These are phyloP conservation scores for Apophysomyces elegans DNA, from an alignment of 371 early-diverging fungal species.

Conservation along the genomic window DNA sequence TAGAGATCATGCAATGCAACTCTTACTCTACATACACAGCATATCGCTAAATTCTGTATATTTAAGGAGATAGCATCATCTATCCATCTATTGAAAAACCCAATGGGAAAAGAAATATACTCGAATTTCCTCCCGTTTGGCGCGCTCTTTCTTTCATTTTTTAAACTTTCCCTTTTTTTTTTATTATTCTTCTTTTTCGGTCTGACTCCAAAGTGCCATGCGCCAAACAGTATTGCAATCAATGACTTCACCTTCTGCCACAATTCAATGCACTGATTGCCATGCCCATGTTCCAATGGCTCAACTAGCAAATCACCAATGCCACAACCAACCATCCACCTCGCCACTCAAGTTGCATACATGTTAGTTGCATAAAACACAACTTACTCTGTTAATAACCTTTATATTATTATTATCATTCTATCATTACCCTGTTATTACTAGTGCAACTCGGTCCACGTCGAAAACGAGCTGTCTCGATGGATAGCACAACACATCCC, in stretches of 20 bases:
- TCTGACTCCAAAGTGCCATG: too few relatives aligned
- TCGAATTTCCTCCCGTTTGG: background rate
- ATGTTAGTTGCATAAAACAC: slow-evolving; percentile 9
- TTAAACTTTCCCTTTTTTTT: background rate
- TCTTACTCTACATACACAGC: too few relatives aligned
- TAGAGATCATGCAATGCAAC: too few relatives aligned
- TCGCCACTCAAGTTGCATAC: slow-evolving; percentile 6
- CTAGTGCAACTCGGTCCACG: slow-evolving; percentile 12
- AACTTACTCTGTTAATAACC: background rate
- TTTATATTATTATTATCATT: too few relatives aligned
- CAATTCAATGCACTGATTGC: slow-evolving; percentile 17
- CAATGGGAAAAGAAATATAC: background rate
- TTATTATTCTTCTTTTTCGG: background rate
- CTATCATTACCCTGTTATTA: background rate
- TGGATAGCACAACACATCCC: slow-evolving; percentile 14
- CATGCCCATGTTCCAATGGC: slow-evolving; percentile 12
- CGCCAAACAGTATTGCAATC: too few relatives aligned
- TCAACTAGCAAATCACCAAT: slow-evolving; percentile 20
- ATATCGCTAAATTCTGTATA: too few relatives aligned
- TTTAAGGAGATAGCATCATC: too few relatives aligned
- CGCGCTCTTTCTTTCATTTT: background rate
- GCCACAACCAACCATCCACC: slow-evolving; percentile 6
- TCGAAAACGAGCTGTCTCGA: slow-evolving; percentile 8
- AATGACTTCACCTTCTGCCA: background rate
- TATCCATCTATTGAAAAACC: background rate